Evolutionary conservation across 139 green algal species (phyloP), one percentile per base, ranked within the genome.

Genomic region (Chlorella sorokiniana): DNA sequence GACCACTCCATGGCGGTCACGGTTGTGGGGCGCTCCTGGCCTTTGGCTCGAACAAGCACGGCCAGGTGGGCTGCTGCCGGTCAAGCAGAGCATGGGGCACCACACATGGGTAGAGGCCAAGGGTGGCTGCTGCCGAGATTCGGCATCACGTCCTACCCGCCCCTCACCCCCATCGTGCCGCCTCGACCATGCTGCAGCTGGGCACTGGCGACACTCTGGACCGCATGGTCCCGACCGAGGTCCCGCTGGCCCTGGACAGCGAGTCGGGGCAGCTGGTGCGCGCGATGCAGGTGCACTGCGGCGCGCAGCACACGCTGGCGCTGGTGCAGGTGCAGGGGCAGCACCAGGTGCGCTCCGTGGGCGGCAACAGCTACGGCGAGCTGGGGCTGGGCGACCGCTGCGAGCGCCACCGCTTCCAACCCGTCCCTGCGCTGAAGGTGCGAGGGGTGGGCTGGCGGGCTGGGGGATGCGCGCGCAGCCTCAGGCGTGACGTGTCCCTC

Each of bases 1-100:
- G 76, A 93, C 73, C 93, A 97, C 86, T 90, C 65, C 52, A 89
- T 93, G 87, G 92, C 87, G 2, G 79, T 96, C 33, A 96, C 91
- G 11, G 92, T 95, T 22, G 87, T 81, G 44, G 93, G 91, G 62
- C 81, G 33, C 78, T 96, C 38, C 80, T 95, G 16, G 87, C 85
- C 0, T 96, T 93, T 78, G 93, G 93, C 10, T 74, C 67, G 69
- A 96, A 96, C 88, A 83, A 78, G 41, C 51, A 84, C 27, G 88
- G 88, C 20, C 75, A 82, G 44, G 73, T 64, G 35, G 11, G 71
- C 4, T 22, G 48, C 45, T 8, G 16, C 29, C 10, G 11, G 42
- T 10, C 22, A 20, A 22, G 52, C 3, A 3, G 25, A 3, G 7
- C 33, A 4, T 33, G 63, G 29, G 63, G 31, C 35, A 25, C n/a